Base-by-base conservation (phyloP, 2,329 filamentous ascomycete genomes). In the Keithomyces neogunnii region DNA sequence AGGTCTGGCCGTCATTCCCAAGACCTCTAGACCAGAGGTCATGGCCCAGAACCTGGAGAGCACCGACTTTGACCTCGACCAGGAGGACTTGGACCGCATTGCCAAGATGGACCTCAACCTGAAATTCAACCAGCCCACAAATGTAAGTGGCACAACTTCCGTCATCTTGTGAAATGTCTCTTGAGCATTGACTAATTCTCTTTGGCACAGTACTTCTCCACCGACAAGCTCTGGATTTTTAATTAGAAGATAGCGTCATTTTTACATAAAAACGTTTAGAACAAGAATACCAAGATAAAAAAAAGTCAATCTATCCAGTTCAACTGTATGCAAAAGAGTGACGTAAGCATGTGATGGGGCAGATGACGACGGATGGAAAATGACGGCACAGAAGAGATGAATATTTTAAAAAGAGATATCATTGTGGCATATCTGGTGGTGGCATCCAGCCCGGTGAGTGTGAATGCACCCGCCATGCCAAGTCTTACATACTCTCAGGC, bases 1-100 rank as follows among this genome's bases (percentile, higher is more conserved):
- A 48, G 83, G 82, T 33, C 74, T 93, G 51, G 86, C 88, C 46
- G 86, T 93, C 60, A 93, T 93, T 61, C 88, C 88, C 60, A 92
- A 92, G 80, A 85, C 79, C 56, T 85, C 68, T 69, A 77, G 68
- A 58, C 63, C 57, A 55, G 73, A 64, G 28, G 58, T 73, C 58
- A 76, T 89, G 66, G 66, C 72, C 53, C 74, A 85, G 73, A 89
- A 89, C 71, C 70, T 91, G 57, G 78, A 84, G 58, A 80, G 82
- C 56, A 79, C 73, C 56, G 72, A 70, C 55, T 91, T 88, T 64
- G 77, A 89, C 60, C 71, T 91, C 35, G 74, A 76, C 30, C 67
- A 82, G 61, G 73, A 74, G 39, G 89, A 92, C 53, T 71, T 93
- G 52, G 72, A 85, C 56, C 72, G 75, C 53, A 90, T 90, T 64